Evolutionary conservation across 331 rosid genomes (phyloP).

Genomic region (Rhamnella rubrinervis): DNA sequence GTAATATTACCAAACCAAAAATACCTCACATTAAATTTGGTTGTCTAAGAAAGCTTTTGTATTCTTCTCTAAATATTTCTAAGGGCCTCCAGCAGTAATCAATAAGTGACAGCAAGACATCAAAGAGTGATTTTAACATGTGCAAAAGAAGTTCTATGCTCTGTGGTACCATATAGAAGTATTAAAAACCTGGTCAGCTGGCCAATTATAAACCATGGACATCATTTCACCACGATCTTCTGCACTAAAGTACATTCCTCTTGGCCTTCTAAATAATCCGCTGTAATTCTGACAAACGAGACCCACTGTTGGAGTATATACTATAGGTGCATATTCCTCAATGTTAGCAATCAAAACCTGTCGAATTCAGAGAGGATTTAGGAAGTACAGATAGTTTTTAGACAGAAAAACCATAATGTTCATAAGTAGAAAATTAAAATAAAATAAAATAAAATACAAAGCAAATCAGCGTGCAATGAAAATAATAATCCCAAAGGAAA

Average conservation of each 20-base stretch:
- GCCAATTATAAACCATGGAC: slow-evolving; percentile 99
- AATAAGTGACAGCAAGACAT: background rate
- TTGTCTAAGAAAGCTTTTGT: background rate
- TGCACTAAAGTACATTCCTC: slow-evolving; percentile 99
- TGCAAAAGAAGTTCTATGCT: background rate
- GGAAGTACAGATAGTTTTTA: background rate
- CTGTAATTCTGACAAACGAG: slow-evolving; percentile 97
- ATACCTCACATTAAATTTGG: background rate
- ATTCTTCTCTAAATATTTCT: background rate
- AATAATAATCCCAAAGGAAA: slow-evolving; percentile 2
- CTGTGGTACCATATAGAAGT: background rate
- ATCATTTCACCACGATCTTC: slow-evolving; percentile 99
- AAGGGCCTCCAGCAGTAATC: background rate
- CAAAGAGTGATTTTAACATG: background rate
- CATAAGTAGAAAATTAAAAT: slow-evolving; percentile 1
- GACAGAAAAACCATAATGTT: background rate
- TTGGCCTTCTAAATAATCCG: slow-evolving; percentile 95
- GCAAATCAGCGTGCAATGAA: slow-evolving; percentile 7
- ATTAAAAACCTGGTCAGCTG: slow-evolving; percentile 85
- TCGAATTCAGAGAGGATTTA: slow-evolving; percentile 23
- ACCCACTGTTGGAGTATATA: slow-evolving; percentile 97
- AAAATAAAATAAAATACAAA: too few species aligned
- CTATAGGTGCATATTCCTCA: slow-evolving; percentile 94
- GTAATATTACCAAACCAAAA: background rate
- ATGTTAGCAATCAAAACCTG: slow-evolving; percentile 92